Evolutionary conservation across 768 basidiomycete genomes (phyloP).

Genomic region (Mycena belliarum): DNA sequence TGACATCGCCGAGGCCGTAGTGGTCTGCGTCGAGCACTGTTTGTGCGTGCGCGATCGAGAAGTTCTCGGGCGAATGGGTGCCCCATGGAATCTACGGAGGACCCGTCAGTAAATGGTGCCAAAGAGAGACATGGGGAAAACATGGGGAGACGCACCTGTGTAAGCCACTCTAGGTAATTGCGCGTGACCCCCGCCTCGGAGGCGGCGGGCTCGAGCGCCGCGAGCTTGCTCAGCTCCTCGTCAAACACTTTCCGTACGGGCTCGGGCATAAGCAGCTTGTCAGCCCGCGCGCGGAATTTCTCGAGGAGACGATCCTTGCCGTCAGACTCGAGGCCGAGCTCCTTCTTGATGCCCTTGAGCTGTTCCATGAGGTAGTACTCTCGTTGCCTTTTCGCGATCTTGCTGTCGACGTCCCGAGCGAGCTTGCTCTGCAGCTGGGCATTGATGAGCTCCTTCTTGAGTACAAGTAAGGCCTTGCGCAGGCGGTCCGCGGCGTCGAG

Average conservation of each 20-base stretch:
- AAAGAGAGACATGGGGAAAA: not conserved
- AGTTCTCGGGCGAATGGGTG: conserved; percentile 90
- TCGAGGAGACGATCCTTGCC: conserved; percentile 94
- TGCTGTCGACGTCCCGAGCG: conserved; percentile 88
- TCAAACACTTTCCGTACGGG: conserved; percentile 92
- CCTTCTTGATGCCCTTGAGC: conserved; percentile 94
- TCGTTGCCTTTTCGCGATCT: conserved; percentile 91
- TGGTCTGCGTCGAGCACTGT: conserved; percentile 92
- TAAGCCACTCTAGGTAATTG: conserved; percentile 93
- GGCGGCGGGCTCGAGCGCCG: conserved; percentile 86
- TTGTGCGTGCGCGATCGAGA: conserved; percentile 79
- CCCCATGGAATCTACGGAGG: conserved; percentile 98
- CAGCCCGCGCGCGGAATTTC: conserved; percentile 87
- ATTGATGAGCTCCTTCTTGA: conserved; percentile 98
- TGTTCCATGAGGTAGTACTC: conserved; percentile 98
- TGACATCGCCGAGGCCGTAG: conserved; percentile 90
- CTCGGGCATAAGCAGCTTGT: conserved; percentile 84
- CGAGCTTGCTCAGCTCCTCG: conserved; percentile 89
- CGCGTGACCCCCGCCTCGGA: conserved; percentile 92
- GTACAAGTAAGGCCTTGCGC: conserved; percentile 84
- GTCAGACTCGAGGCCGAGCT: conserved; percentile 92
- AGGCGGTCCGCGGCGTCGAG: conserved; percentile 85
- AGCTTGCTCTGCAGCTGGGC: conserved; percentile 94
- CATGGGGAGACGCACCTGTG: conserved; percentile 51
- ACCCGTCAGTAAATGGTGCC: not conserved